Base-by-base conservation (phyloP, 305 asterid genomes). In the Fraxinus platypoda region DNA sequence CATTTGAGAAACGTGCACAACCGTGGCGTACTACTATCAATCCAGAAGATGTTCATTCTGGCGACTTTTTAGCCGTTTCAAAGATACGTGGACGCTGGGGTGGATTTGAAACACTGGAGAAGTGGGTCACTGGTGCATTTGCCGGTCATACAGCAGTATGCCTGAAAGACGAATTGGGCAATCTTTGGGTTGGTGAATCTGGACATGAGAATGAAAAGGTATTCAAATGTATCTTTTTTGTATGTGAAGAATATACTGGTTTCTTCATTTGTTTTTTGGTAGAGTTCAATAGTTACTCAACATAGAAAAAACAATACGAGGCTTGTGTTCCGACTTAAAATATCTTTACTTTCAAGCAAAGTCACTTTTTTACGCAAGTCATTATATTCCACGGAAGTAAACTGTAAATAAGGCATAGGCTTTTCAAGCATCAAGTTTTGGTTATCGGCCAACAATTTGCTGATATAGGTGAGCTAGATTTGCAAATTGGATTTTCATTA, bases 81-180 rank as follows among this genome's bases (percentile, higher is more conserved):
- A 95, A 95, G 89, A 94, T 95, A 81, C 98, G 98, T 84, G 99
- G 99, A 80, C 95, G 99, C 49, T 97, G 99, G 99, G 99, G 99
- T 79, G 99, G 99, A 81, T 97, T 97, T 87, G 99, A 97, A 92
- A 97, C 99, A 11, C 94, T 97, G 82, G 99, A 97, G 90, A 97
- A 97, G 91, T 97, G 99, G 99, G 99, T 97, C 77, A 97, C 98
- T 7, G 99, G 99, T 82, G 97, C 99, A 64, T 97, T 97, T 90
- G 99, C 99, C 46, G 99, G 99, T 78, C 99, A 97, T 81, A 94
- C 99, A 8, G 91, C 99, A 8, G 99, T 97, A 77, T 97, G 98
- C 90, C 85, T 97, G 90, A 97, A 97, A 88, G 99, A 97, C 28
- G 96, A 93, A 59, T 77, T 33, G 78, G 99, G 98, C 31, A 91